Evolutionary conservation across 2,329 filamentous ascomycete genomes (phyloP), one percentile per base, ranked within the genome.

Genomic region (Metarhizium brunneum): DNA sequence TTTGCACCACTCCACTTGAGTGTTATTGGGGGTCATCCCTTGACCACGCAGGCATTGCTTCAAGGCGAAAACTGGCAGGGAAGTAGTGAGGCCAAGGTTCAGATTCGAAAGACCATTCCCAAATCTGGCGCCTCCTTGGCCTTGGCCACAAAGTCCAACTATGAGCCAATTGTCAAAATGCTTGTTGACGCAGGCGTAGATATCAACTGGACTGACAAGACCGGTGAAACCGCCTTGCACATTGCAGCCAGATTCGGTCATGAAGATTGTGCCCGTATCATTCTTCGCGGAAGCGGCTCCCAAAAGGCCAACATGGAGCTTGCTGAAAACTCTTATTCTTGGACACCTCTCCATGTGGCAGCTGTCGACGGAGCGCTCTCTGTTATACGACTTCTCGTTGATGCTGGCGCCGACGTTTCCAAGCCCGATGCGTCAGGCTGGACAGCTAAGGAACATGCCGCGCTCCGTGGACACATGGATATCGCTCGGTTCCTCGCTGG

Each of bases 311-410:
- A 96, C 59, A 74, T 91, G 0, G 87, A 96, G 63, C 73, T 95
- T 40, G 73, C 81, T 0, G 94, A 99, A 66, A 88, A 87, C 54
- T 87, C 87, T 0, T 97, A 95, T 66, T 84, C 87, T 3, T 99
- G 94, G 92, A 96, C 94, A 1, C 90, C 94, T n/a, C 76, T 99
- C 13, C 94, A 96, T 66, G 87, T 96, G 60, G 90, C 92, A 10
- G 89, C 88, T 54, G 92, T 97, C 2, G 92, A 99, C 65, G 92
- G 92, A 0, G 87, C 91, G 60, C 70, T 90, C 11, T 72, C 79
- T 0, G 83, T 96, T 45, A 88, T 88, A 0, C 80, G 91, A 65
- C 76, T 94, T 29, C 77, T 99, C 4, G 81, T 95, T 45, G 81
- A 86, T 51, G 86, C 87, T 25, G 90, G 90, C 1, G 90, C 90